These are phyloP conservation scores for barrel medic (Medicago truncatula) DNA, from an alignment of 306 rosid genomes.

Conservation along the genomic window MtrunA17r5.0-ANR NC_053049.1:30163501-30164000, in stretches of 20 bases:
- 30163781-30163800: background rate
- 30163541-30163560: background rate
- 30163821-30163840: background rate
- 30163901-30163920: constrained; percentile 51
- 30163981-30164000: constrained; percentile 68
- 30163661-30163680: no score
- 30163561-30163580: background rate
- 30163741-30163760: background rate
- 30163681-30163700: background rate
- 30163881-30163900: background rate
- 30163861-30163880: background rate
- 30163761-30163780: background rate
- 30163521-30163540: background rate
- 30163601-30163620: background rate
- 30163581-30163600: background rate
- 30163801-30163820: background rate
- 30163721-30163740: background rate
- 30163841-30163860: background rate
- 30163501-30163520: background rate
- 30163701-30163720: background rate
- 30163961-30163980: constrained; percentile 67
- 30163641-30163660: no score
- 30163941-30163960: constrained; percentile 67
- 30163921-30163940: constrained; percentile 68
- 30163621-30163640: no score